Evolutionary conservation across 805 yeast species (phyloP).

Genomic region (Yueomyces sinensis): DNA sequence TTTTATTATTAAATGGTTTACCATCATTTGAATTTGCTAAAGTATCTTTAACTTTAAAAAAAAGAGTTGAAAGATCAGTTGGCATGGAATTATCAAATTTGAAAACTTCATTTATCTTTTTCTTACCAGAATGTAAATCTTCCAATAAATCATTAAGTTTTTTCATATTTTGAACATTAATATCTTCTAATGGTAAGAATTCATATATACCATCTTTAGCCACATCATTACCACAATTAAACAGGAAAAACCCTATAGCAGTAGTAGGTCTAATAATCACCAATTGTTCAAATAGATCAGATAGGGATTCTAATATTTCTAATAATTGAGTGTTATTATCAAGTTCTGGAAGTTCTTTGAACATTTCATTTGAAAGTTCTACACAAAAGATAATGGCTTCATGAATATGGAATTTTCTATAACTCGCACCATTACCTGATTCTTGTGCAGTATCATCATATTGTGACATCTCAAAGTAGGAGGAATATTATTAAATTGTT

Average conservation of each 20-base stretch:
- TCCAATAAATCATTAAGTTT: slow-evolving; percentile 35
- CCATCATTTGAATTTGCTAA: slow-evolving; percentile 23
- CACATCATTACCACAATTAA: slow-evolving; percentile 32
- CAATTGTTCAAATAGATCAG: slow-evolving; percentile 50
- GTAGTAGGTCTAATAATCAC: slow-evolving; percentile 54
- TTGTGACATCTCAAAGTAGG: no score
- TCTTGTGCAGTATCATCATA: no score
- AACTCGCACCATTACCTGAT: no score
- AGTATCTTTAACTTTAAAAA: slow-evolving; percentile 32
- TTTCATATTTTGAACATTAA: slow-evolving; percentile 48
- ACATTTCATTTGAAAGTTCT: slow-evolving; percentile 39
- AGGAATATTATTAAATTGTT: no score
- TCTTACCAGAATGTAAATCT: slow-evolving; percentile 24
- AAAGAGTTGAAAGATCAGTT: slow-evolving; percentile 27
- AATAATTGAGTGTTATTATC: slow-evolving; percentile 30
- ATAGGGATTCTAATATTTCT: slow-evolving; percentile 43
- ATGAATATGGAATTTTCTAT: slow-evolving; percentile 31
- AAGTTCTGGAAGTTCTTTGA: slow-evolving; percentile 23
- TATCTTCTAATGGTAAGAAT: slow-evolving; percentile 38
- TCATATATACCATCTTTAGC: slow-evolving; percentile 30
- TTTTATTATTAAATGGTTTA: slow-evolving; percentile 37
- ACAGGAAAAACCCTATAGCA: slow-evolving; percentile 61
- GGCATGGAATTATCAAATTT: slow-evolving; percentile 15
- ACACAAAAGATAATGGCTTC: slow-evolving; percentile 55
- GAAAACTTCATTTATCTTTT: slow-evolving; percentile 20